Percentiles rank a stretch among this genome's conserved stretches.
These are phyloP conservation scores for Garcia nutans DNA, from an alignment of 345 rosid genomes.

Conservation along the genomic window DNA sequence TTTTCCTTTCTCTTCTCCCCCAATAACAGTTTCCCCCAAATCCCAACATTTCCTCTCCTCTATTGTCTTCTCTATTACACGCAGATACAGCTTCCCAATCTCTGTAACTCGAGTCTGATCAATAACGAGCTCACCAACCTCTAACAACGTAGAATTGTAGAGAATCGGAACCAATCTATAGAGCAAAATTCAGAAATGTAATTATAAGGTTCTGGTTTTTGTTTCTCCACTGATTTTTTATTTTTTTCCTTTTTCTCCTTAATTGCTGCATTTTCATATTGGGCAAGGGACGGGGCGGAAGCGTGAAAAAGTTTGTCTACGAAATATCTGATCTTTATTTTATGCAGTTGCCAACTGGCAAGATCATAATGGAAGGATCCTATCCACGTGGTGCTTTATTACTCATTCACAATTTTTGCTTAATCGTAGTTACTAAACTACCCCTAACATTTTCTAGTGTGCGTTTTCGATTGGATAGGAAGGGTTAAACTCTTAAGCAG, in stretches of 20 bases:
- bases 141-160: background rate
- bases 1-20: constrained; percentile 53
- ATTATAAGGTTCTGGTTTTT: background rate
- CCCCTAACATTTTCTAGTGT: no score
- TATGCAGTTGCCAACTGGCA: background rate
- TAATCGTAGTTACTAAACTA: no score
- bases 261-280: background rate
- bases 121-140: background rate
- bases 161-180: background rate
- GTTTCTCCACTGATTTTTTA: background rate
- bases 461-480: no score
- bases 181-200: background rate
- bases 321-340: background rate
- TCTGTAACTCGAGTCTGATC: background rate
- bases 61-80: background rate
- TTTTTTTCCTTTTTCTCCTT: background rate
- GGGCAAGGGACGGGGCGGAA: background rate
- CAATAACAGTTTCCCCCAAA: constrained; percentile 77
- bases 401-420: no score
- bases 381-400: background rate
- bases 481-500: no score
- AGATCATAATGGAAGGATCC: no score
- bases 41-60: constrained; percentile 60
- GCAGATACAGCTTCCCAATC: background rate
- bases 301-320: background rate